Base-by-base conservation (phyloP, 257 asterid species). In the Salvia hispanica region DNA sequence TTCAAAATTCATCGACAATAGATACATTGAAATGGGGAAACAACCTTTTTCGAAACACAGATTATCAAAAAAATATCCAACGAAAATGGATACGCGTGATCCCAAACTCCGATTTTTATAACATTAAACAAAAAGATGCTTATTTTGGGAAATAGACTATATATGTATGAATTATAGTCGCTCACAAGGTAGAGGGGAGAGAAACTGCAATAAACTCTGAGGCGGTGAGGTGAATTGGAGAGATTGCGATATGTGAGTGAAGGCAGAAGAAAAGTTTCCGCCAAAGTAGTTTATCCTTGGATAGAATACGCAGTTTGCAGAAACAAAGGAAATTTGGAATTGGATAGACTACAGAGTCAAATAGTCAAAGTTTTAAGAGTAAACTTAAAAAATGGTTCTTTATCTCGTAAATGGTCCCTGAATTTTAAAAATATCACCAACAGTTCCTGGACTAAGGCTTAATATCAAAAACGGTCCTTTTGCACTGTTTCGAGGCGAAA, bases 331-430 rank as follows among this genome's bases (percentile, higher is more conserved):
- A 59, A 64, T 66, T 76, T 60, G 31, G 31, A 25, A 25, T 25
- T 25, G 72, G 81, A 79, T 71, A 66, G 70, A 53, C 62, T 53
- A 79, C 54, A 53, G 57, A 53, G 69, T 53, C 65, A 67, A 56
- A 25, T 68, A 57, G 66, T 37, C 76, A 64, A 70, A 63, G 33
- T 53, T 79, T 72, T 70, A 74, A n/a, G n/a, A n/a, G n/a, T n/a
- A n/a, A n/a, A n/a, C n/a, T n/a, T n/a, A n/a, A n/a, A n/a, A n/a
- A n/a, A n/a, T n/a, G n/a, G n/a, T n/a, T n/a, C n/a, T n/a, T n/a
- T n/a, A n/a, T n/a, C n/a, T n/a, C n/a, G n/a, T n/a, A n/a, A n/a
- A n/a, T n/a, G n/a, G n/a, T n/a, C n/a, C n/a, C n/a, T n/a, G n/a
- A n/a, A n/a, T n/a, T n/a, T n/a, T n/a, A n/a, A n/a, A n/a, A n/a